Base-by-base conservation (phyloP, 495 filamentous ascomycete genomes). In the Daldinia grandis region DNA sequence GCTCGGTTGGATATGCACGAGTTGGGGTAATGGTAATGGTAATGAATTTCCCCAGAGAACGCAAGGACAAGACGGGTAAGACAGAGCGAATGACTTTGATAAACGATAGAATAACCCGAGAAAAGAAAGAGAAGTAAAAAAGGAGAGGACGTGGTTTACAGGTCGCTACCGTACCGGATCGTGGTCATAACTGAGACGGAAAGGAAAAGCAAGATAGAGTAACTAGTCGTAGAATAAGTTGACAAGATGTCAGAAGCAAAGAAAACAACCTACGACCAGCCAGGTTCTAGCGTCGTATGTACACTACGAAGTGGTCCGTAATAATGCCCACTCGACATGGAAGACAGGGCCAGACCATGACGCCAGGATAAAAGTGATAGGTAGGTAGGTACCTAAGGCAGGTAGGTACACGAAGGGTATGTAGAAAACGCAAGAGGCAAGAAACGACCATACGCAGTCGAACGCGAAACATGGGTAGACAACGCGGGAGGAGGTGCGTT, bases 251-350 rank as follows among this genome's bases (percentile, higher is more conserved):
- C 65, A 69, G 56, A 58, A 69, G 70, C 70, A 73, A 69, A 62
- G 66, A 58, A 69, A 66, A 69, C 33, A 57, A 21, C 31, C 64
- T 68, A 68, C 54, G 28, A 28, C 65, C 65, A 73, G 69, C 70
- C 70, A 73, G 61, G 70, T 73, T 73, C 67, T 51, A 69, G 65
- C 10, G 65, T 73, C 35, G 70, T 62, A 66, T 66, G 65, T 68
- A 58, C 44, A 37, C 49, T n/a, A 53, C 49, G 60, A 69, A 31
- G 64, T 62, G 38, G 33, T 73, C 70, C 58, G 37, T 66, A 66
- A 66, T 69, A 57, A 68, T 66, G 69, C 27, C 61, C 70, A 73
- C 61, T 68, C 30, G 56, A 53, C 53, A 73, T 66, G 70, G 70
- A 57, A 68, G 5, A 30, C 70, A 69, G 58, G 70, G 70, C 70